A percentile compares a stretch with the other conserved stretches of the same genome.
Conservation (phyloP, 148 eudicot genomes). For the Vaccinium darrowii region DNA sequence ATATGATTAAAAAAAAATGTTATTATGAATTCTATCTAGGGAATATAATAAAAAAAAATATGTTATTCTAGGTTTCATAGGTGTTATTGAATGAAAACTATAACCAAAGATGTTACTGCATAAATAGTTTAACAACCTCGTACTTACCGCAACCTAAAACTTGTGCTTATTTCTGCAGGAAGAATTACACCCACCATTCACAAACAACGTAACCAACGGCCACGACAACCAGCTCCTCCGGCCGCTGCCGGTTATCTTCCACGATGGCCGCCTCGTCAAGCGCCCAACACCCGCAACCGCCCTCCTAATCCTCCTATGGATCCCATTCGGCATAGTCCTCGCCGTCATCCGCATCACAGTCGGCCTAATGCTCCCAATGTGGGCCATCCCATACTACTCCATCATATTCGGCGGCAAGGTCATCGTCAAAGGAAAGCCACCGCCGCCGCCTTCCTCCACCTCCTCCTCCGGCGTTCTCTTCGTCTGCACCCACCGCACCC, state of each 20-base stretch:
- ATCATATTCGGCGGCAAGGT: slow-evolving; percentile 61
- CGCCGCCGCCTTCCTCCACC: slow-evolving; percentile 50
- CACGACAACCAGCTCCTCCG: slow-evolving; percentile 35
- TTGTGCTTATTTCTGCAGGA: slow-evolving; percentile 30
- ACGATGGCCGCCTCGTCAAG: slow-evolving; percentile 82
- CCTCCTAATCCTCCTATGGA: slow-evolving; percentile 70
- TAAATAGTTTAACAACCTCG: not conserved
- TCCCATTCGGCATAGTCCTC: slow-evolving; percentile 64
- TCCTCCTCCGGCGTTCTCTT: slow-evolving; percentile 61
- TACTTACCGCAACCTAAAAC: not conserved
- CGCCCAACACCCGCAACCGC: slow-evolving; percentile 69
- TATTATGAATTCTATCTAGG: not conserved
- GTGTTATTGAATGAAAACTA: not conserved
- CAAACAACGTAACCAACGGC: not conserved
- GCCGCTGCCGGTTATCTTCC: slow-evolving; percentile 92
- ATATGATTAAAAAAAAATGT: too few species aligned
- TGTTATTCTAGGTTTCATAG: too few species aligned
- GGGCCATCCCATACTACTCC: slow-evolving; percentile 53
- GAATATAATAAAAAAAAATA: too few species aligned
- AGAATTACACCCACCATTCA: slow-evolving; percentile 44
- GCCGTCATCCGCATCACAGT: slow-evolving; percentile 55
- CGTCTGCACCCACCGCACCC: slow-evolving; percentile 85
- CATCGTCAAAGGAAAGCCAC: slow-evolving; percentile 71
- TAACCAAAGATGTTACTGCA: too few species aligned
- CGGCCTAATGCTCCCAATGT: slow-evolving; percentile 58